Evolutionary conservation across 352 stramenopile genomes (phyloP).

Genomic region (Pythium insidiosum): DNA sequence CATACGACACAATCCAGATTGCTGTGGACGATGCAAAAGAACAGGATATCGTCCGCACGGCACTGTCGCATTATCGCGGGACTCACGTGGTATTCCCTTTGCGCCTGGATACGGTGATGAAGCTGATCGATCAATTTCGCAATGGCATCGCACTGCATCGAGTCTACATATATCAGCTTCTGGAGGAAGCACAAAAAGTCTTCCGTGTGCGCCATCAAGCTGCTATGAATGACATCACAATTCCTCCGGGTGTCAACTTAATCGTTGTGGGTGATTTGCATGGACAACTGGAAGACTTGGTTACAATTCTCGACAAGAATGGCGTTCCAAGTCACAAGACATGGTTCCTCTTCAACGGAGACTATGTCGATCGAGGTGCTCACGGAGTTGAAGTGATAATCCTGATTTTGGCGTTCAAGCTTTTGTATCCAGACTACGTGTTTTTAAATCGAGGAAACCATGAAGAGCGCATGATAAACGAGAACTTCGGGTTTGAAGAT

Average conservation of each 20-base stretch:
- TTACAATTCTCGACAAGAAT: constrained; percentile 91
- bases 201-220: constrained; percentile 36
- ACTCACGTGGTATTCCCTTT: constrained; percentile 67
- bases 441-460: constrained; percentile 95
- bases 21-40: constrained; percentile 36
- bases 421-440: constrained; percentile 85
- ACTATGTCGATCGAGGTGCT: constrained; percentile 92
- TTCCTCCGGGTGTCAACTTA: constrained; percentile 75
- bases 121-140: constrained; percentile 77
- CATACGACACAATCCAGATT: constrained; percentile 53
- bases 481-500: constrained; percentile 84
- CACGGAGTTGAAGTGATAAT: constrained; percentile 91
- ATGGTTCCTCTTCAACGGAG: constrained; percentile 94
- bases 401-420: constrained; percentile 85
- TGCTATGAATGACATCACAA: constrained; percentile 67
- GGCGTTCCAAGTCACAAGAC: constrained; percentile 83
- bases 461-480: constrained; percentile 91
- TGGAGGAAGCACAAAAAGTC: constrained; percentile 57
- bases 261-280: constrained; percentile 92
- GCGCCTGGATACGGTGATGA: constrained; percentile 69
- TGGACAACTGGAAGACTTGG: constrained; percentile 90
- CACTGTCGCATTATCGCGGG: constrained; percentile 61
- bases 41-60: constrained; percentile 49
- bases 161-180: constrained; percentile 66
- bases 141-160: constrained; percentile 76